Percentiles rank a stretch among this genome's conserved stretches.
Evolutionary conservation across 108 stramenopile genomes (phyloP).

Genomic region (Discostella pseudostelligera): DNA sequence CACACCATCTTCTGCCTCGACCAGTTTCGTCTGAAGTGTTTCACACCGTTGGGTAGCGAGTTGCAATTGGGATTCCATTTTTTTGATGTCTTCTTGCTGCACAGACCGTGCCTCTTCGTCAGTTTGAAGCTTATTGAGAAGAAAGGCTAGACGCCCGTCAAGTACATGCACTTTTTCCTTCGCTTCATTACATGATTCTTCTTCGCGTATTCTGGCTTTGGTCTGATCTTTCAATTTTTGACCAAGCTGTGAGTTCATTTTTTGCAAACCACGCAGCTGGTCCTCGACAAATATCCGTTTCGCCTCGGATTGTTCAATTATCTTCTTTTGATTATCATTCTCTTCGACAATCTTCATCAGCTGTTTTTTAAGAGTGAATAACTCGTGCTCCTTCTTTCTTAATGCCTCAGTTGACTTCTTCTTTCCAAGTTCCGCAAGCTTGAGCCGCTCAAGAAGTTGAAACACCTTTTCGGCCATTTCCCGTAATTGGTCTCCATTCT

Average conservation of each 20-base stretch:
- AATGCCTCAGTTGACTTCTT: conserved; percentile 81
- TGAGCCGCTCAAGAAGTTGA: conserved; percentile 81
- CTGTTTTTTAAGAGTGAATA: conserved; percentile 69
- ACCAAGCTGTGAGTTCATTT: conserved; percentile 72
- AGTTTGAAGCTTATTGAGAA: conserved; percentile 78
- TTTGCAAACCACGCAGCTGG: conserved; percentile 72
- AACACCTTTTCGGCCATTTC: conserved; percentile 91
- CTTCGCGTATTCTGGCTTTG: conserved; percentile 56
- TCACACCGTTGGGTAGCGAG: conserved; percentile 48
- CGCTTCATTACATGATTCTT: conserved; percentile 62
- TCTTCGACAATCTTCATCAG: conserved; percentile 72
- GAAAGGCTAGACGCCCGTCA: conserved; percentile 67
- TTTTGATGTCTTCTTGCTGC: conserved; percentile 71
- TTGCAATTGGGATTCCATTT: conserved; percentile 66
- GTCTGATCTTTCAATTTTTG: conserved; percentile 69
- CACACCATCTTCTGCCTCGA: conserved; percentile 54
- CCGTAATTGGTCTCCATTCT: conserved; percentile 74
- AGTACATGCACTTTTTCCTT: conserved; percentile 72
- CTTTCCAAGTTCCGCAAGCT: conserved; percentile 83
- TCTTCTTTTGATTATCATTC: conserved; percentile 58
- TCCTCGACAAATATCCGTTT: conserved; percentile 66
- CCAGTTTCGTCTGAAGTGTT: conserved; percentile 58
- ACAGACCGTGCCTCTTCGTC: conserved; percentile 70
- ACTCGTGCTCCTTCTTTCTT: conserved; percentile 74
- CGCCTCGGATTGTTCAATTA: conserved; percentile 67